Percentiles rank a stretch among this genome's conserved stretches.
phyloP scores from a whole-genome alignment of 768 basidiomycete genomes.

The Agrocybe praecox region DNA sequence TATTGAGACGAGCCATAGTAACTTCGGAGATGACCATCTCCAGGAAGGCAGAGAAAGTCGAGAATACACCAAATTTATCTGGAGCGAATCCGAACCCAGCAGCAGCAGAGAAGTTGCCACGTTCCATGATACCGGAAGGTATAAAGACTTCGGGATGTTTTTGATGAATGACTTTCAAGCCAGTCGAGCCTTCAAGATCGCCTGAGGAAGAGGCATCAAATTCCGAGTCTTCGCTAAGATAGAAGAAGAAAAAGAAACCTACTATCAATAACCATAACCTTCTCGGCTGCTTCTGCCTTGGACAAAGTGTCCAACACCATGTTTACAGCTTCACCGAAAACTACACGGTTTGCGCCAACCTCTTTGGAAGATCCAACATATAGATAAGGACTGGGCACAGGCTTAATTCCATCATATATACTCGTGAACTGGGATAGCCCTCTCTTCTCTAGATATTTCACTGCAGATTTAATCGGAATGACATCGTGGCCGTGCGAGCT shows the following conservation, averaged over 20 bases:
- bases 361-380: slow-evolving; percentile 75
- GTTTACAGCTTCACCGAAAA: slow-evolving; percentile 87
- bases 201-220: slow-evolving; percentile 36
- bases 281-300: slow-evolving; percentile 76
- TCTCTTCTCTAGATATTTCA: slow-evolving; percentile 69
- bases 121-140: slow-evolving; percentile 86
- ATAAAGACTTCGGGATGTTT: slow-evolving; percentile 89
- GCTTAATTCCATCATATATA: slow-evolving; percentile 69
- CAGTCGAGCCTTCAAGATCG: slow-evolving; percentile 89
- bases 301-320: slow-evolving; percentile 71
- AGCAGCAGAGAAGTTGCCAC: slow-evolving; percentile 82
- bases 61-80: slow-evolving; percentile 86
- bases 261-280: slow-evolving; percentile 90
- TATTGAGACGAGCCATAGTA: slow-evolving; percentile 91
- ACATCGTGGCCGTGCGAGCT: slow-evolving; percentile 83
- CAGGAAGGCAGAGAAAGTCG: slow-evolving; percentile 89
- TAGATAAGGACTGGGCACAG: slow-evolving; percentile 54
- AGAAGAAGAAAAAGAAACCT: slow-evolving; percentile 25
- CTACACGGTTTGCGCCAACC: slow-evolving; percentile 75
- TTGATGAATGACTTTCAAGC: slow-evolving; percentile 85
- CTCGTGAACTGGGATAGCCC: slow-evolving; percentile 57
- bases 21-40: slow-evolving; percentile 91
- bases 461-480: slow-evolving; percentile 78
- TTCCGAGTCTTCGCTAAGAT: neutral
- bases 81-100: slow-evolving; percentile 86